Percentiles rank a stretch among this genome's conserved stretches.
phyloP scores from a whole-genome alignment of 352 stramenopile species.

The Saprolegnia parasitica region DNA sequence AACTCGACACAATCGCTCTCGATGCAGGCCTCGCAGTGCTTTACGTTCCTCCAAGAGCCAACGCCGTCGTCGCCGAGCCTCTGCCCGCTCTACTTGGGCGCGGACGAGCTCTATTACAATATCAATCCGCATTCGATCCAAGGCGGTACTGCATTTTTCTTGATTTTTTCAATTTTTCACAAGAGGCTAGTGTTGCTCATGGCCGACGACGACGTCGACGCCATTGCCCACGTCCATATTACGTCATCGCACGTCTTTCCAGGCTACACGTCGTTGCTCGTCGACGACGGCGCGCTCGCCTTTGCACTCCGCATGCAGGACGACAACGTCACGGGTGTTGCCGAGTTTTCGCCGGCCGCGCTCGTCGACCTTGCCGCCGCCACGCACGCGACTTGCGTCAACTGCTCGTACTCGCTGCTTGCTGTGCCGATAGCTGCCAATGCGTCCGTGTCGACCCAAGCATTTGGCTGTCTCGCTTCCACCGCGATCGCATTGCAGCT shows the following conservation, averaged over 20 bases:
- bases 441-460: background rate
- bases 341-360: background rate
- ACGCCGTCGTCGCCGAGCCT: background rate
- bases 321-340: background rate
- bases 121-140: constrained; percentile 12
- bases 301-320: background rate
- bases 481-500: too few relatives aligned
- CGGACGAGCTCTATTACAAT: background rate
- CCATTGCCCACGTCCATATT: background rate
- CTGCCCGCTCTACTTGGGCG: constrained; percentile 11
- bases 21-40: background rate
- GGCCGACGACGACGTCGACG: constrained; percentile 13
- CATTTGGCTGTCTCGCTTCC: too few relatives aligned
- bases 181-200: constrained; percentile 11
- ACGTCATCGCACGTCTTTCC: constrained; percentile 11
- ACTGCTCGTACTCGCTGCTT: background rate
- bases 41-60: constrained; percentile 7
- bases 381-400: background rate
- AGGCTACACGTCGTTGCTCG: background rate
- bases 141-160: background rate
- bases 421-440: background rate
- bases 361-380: background rate
- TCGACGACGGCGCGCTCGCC: background rate
- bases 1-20: background rate
- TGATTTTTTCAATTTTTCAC: background rate